phyloP scores from a whole-genome alignment of 2,329 filamentous ascomycete genomes.

The Xylaria sp. region DNA sequence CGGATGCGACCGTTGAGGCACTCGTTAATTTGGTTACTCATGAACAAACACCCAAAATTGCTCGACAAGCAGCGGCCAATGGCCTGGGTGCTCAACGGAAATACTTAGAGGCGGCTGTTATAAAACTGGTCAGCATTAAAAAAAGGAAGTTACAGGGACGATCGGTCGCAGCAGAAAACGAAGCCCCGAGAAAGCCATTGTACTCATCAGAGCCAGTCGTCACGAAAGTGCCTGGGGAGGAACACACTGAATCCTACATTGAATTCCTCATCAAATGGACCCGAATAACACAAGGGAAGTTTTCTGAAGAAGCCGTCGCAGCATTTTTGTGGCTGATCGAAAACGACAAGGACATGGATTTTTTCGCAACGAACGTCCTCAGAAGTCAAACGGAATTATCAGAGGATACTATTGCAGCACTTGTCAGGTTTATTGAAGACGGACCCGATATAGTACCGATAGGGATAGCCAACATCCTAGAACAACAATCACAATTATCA shows the following conservation, averaged over 20 bases:
- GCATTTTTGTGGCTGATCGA: not conserved
- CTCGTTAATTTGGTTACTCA: not conserved
- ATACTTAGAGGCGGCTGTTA: not conserved
- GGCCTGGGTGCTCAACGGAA: not conserved
- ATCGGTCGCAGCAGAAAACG: not conserved
- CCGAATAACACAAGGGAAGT: not conserved
- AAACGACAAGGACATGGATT: too few relatives aligned
- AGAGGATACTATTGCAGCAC: not conserved
- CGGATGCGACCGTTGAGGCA: not conserved
- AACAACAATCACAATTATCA: too few relatives aligned
- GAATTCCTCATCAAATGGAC: not conserved
- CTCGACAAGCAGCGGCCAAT: not conserved
- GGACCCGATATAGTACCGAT: too few relatives aligned
- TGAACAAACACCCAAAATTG: not conserved
- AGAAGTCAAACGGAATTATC: not conserved
- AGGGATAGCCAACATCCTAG: too few relatives aligned
- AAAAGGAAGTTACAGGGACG: not conserved
- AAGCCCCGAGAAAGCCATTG: not conserved
- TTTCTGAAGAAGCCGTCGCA: not conserved
- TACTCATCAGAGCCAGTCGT: not conserved
- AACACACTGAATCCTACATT: not conserved
- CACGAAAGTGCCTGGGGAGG: not conserved
- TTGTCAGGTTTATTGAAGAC: not conserved
- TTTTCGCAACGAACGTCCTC: too few relatives aligned
- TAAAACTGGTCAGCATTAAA: not conserved